A percentile compares a stretch with the other conserved stretches of the same genome.
Evolutionary conservation across 1,284 basidiomycete genomes (phyloP).

Genomic region (Anthracocystis walkeri): DNA sequence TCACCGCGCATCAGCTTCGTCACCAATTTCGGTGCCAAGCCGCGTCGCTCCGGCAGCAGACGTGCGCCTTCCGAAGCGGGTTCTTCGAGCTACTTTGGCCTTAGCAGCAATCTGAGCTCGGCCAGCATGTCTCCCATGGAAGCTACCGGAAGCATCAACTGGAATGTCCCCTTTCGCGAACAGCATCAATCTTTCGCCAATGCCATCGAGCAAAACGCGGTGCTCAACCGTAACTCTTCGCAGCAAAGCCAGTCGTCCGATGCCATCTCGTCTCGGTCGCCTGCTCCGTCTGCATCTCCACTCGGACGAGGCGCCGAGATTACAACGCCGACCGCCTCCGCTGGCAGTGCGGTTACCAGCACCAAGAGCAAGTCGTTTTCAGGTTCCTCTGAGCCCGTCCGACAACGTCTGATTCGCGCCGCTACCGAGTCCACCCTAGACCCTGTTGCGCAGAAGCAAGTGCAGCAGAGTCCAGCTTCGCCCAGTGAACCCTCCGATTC

Average conservation of each 20-base stretch:
- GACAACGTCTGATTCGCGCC: constrained; percentile 30
- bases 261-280: constrained; percentile 11
- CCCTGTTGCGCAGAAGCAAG: constrained; percentile 9
- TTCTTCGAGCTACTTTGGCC: constrained; percentile 26
- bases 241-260: constrained; percentile 24
- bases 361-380: constrained; percentile 41
- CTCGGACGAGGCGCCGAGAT: not conserved
- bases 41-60: constrained; percentile 25
- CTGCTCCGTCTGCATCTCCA: constrained; percentile 4
- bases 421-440: constrained; percentile 33
- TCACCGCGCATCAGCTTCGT: constrained; percentile 35
- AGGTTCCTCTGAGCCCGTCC: constrained; percentile 8
- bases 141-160: constrained; percentile 11
- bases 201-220: constrained; percentile 21
- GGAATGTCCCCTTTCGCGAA: constrained; percentile 35
- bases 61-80: constrained; percentile 22
- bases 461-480: not conserved
- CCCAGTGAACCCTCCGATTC: constrained; percentile 1
- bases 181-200: constrained; percentile 32
- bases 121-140: constrained; percentile 41
- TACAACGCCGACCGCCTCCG: constrained; percentile 6
- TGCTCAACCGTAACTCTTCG: constrained; percentile 14
- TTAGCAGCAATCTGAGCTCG: constrained; percentile 26
- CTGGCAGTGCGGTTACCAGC: not conserved
- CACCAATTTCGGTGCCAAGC: constrained; percentile 41